Evolutionary conservation across 1,139 yeast genomes (phyloP).

Genomic region (Taphrina confusa): DNA sequence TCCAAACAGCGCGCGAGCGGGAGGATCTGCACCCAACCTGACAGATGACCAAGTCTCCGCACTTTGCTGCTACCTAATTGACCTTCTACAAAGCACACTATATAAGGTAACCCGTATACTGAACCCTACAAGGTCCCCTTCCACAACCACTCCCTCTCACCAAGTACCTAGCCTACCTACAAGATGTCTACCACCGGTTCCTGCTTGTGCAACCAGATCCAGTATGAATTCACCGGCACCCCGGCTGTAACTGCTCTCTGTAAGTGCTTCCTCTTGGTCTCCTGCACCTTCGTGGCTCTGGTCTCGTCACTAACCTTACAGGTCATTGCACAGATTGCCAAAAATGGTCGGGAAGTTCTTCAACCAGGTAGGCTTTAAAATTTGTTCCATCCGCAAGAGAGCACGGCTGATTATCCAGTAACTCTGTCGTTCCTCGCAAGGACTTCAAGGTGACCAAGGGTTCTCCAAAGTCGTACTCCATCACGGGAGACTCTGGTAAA

Average conservation of each 20-base stretch:
- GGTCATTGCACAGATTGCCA: constrained; percentile 17
- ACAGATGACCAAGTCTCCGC: no score
- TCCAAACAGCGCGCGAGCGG: no score
- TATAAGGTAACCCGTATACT: no score
- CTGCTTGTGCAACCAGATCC: constrained; percentile 6
- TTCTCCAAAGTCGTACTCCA: constrained; percentile 15
- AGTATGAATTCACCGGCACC: constrained; percentile 7
- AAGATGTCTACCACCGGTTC: constrained; percentile 17
- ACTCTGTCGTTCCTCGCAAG: constrained; percentile 14
- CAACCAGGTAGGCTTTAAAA: background rate
- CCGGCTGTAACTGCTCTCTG: constrained; percentile 21
- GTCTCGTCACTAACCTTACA: background rate
- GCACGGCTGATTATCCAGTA: background rate
- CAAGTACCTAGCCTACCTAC: no score
- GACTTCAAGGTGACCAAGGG: constrained; percentile 16
- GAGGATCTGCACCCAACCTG: no score
- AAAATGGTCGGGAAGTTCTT: constrained; percentile 14
- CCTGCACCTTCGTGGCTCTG: background rate
- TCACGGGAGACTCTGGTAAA: constrained; percentile 19
- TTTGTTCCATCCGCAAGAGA: no score
- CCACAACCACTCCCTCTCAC: no score
- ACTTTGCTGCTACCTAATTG: no score
- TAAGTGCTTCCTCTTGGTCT: background rate
- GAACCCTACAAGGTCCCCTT: background rate
- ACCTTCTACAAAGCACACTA: no score